phyloP scores from a whole-genome alignment of 345 rosid species.

The Boechera divaricarpa region DNA sequence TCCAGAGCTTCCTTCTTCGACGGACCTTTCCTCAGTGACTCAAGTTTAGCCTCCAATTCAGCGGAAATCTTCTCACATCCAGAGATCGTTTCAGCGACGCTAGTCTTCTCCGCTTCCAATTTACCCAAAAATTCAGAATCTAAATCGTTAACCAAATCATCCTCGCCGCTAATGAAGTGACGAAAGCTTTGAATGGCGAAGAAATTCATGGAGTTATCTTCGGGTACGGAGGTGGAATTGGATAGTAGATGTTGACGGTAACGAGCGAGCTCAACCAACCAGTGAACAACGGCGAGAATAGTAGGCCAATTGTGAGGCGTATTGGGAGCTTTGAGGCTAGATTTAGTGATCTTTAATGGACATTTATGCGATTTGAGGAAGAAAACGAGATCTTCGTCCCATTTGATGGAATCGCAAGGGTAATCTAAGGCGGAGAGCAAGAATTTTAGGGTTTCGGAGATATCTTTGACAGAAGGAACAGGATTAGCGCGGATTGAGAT shows the following conservation, averaged over 20 bases:
- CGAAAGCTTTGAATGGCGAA: conserved; percentile 60
- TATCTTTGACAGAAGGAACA: conserved; percentile 68
- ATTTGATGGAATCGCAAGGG: conserved; percentile 41
- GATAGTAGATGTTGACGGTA: conserved; percentile 48
- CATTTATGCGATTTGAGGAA: conserved; percentile 62
- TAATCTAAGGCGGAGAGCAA: conserved; percentile 60
- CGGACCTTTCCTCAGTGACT: conserved; percentile 58
- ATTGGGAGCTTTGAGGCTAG: conserved; percentile 79
- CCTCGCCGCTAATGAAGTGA: conserved; percentile 63
- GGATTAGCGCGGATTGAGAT: conserved; percentile 51
- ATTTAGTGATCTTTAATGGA: conserved; percentile 75
- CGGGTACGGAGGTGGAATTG: conserved; percentile 43
- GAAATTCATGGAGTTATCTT: conserved; percentile 52
- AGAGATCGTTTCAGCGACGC: conserved; percentile 48
- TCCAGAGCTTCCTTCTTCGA: conserved; percentile 64
- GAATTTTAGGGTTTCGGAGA: conserved; percentile 62
- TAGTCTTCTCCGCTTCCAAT: conserved; percentile 61
- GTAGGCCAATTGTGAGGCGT: conserved; percentile 94
- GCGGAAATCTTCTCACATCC: conserved; percentile 42
- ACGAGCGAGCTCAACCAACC: conserved; percentile 75
- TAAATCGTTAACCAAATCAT: conserved; percentile 60
- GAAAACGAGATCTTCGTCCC: conserved; percentile 73
- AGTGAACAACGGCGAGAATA: conserved; percentile 68
- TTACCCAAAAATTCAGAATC: conserved; percentile 64
- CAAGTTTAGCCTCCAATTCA: conserved; percentile 57